These are phyloP conservation scores for Lipomyces lipofer DNA, from an alignment of 805 yeast species.

Conservation along the genomic window DNA sequence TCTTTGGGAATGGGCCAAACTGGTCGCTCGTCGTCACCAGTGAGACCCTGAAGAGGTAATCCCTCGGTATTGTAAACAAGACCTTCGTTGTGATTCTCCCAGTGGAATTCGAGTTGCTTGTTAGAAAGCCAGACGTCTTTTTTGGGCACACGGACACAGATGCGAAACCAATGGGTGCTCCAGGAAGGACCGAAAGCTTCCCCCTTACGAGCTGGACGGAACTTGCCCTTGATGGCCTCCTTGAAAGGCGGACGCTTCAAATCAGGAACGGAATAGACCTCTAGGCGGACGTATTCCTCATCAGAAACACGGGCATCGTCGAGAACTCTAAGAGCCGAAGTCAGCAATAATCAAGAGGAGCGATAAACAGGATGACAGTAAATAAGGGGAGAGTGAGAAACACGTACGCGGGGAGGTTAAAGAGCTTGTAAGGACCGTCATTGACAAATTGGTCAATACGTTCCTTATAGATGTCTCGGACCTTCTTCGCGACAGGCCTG, in stretches of 20 bases:
- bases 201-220: slow-evolving; percentile 52
- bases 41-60: slow-evolving; percentile 75
- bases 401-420: slow-evolving; percentile 67
- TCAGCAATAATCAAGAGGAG: slow-evolving; percentile 1
- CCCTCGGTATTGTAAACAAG: slow-evolving; percentile 70
- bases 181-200: slow-evolving; percentile 90
- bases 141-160: slow-evolving; percentile 63
- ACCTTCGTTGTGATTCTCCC: slow-evolving; percentile 83
- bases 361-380: neutral
- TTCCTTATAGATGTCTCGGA: slow-evolving; percentile 69
- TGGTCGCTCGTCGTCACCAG: slow-evolving; percentile 73
- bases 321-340: slow-evolving; percentile 48
- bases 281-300: slow-evolving; percentile 53
- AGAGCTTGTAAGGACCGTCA: slow-evolving; percentile 69
- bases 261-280: slow-evolving; percentile 74
- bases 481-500: slow-evolving; percentile 71
- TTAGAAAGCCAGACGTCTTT: slow-evolving; percentile 33
- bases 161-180: slow-evolving; percentile 93
- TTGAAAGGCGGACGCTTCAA: slow-evolving; percentile 63
- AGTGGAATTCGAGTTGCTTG: slow-evolving; percentile 36
- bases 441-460: slow-evolving; percentile 71
- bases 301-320: slow-evolving; percentile 58
- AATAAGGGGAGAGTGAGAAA: neutral
- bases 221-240: slow-evolving; percentile 52
- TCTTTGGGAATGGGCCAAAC: slow-evolving; percentile 66